Percentiles rank a stretch among this genome's conserved stretches.
Evolutionary conservation across 805 yeast species (phyloP).

Genomic region (Jamesozyma piceae): DNA sequence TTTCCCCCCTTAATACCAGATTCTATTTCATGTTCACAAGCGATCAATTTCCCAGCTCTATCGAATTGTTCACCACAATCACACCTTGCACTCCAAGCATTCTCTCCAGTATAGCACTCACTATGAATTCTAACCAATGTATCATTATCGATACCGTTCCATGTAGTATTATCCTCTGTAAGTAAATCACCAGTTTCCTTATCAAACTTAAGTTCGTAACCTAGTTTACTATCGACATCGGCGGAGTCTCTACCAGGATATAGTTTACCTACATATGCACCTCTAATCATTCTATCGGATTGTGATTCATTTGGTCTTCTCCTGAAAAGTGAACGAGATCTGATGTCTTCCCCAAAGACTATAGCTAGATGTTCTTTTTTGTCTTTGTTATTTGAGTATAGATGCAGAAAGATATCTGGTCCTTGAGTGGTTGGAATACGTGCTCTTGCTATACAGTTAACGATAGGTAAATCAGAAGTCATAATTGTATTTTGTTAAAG

Average conservation of each 20-base stretch:
- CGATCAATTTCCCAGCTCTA: slow-evolving; percentile 90
- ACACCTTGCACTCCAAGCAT: slow-evolving; percentile 98
- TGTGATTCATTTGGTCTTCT: slow-evolving; percentile 65
- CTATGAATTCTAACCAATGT: slow-evolving; percentile 85
- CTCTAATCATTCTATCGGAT: slow-evolving; percentile 93
- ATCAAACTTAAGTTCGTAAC: slow-evolving; percentile 35
- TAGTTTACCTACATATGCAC: slow-evolving; percentile 87
- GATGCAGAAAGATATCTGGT: slow-evolving; percentile 84
- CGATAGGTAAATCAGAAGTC: slow-evolving; percentile 48
- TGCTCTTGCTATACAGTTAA: slow-evolving; percentile 86
- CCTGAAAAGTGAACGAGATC: slow-evolving; percentile 64
- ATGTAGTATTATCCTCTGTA: slow-evolving; percentile 15
- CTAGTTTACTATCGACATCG: slow-evolving; percentile 45
- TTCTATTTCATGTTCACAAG: slow-evolving; percentile 22
- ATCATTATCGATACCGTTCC: slow-evolving; percentile 23
- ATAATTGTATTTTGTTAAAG: too few species aligned
- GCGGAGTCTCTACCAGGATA: slow-evolving; percentile 77
- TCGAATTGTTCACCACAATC: slow-evolving; percentile 99
- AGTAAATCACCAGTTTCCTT: slow-evolving; percentile 29
- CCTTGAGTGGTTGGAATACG: slow-evolving; percentile 94
- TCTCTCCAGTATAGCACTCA: slow-evolving; percentile 97
- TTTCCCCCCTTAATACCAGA: slow-evolving; percentile 40
- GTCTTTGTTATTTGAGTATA: slow-evolving; percentile 80
- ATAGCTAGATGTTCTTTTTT: slow-evolving; percentile 93
- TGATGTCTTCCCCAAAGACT: slow-evolving; percentile 86